Conservation (phyloP, 164 flowering plant genomes). For the Kalanchoe fedtschenkoi region DNA sequence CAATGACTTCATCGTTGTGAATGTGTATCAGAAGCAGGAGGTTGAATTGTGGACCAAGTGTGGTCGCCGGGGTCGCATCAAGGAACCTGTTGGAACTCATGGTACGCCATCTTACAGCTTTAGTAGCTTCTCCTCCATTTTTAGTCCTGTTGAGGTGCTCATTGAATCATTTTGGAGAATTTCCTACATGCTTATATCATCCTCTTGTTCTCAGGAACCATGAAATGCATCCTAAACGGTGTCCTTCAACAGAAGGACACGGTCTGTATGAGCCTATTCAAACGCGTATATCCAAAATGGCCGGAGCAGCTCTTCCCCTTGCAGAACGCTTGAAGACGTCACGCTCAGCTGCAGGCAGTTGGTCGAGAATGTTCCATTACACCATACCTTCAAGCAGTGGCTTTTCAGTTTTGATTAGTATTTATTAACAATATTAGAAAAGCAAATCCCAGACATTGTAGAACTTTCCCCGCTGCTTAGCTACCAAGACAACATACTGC, state of each 20-base stretch:
- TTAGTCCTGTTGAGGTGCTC: too few species aligned
- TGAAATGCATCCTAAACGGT: constrained; percentile 87
- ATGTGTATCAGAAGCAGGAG: constrained; percentile 26
- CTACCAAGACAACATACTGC: too few species aligned
- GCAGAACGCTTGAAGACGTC: constrained; percentile 21
- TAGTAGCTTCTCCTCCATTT: too few species aligned
- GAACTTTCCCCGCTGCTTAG: too few species aligned
- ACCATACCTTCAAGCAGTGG: too few species aligned
- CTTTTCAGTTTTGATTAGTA: too few species aligned
- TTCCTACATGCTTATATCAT: too few species aligned
- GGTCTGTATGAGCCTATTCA: constrained; percentile 91
- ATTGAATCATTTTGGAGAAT: too few species aligned
- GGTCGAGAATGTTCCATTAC: neutral
- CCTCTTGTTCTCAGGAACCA: constrained; percentile 47
- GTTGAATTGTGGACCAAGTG: constrained; percentile 85
- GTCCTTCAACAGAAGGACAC: constrained; percentile 88
- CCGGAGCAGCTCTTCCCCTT: constrained; percentile 55
- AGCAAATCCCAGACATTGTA: too few species aligned
- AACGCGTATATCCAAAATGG: constrained; percentile 92
- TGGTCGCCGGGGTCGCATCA: constrained; percentile 90
- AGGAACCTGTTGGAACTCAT: constrained; percentile 97
- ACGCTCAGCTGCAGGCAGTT: neutral
- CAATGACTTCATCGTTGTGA: constrained; percentile 27
- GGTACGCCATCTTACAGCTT: constrained; percentile 36
- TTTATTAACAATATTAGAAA: too few species aligned